Evolutionary conservation across 1,139 yeast genomes (phyloP), one percentile per base, ranked within the genome.

Genomic region (Williopsis jadinii): DNA sequence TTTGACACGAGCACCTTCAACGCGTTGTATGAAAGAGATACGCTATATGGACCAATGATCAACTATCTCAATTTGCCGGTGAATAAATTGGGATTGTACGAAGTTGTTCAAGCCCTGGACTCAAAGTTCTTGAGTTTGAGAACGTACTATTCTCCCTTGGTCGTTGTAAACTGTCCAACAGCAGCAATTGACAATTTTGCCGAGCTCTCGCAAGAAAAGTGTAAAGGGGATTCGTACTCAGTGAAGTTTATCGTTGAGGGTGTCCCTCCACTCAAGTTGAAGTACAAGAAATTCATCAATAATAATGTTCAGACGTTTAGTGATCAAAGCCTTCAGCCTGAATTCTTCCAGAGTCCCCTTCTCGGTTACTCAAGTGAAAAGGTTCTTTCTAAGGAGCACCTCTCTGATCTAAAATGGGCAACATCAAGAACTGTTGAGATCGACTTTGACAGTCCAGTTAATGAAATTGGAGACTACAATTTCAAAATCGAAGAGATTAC

Each of bases 101-200:
- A 75, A 45, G 68, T 92, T 11, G 68, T 66, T 27, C 71, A 73
- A 44, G 92, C 90, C 2, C 59, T 73, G 11, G 97, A 87, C 54
- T 63, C 71, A 4, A 78, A 84, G 32, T 74, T 76, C 30, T 64
- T 84, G 39, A 75, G 74, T 30, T 79, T 92, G 36, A 71, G 87
- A 47, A 70, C 82, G 2, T 75, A 71, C 48, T 78, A 75, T 44
- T 75, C 85, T 0, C 82, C 80, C 42, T 71, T 87, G 30, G 57
- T 82, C 29, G 71, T 92, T 11, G 78, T 95, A 1, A 61, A 70
- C 34, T 92, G 99, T 59, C 99, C 99, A 1, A 67, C 67, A 24
- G 53, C 59, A n/a, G 44, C 47, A 28, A 53, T 52, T 42, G 38
- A 44, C 10, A 38, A 44, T n/a, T 38, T 47, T 11, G 57, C 62